Conservation (phyloP, 805 yeast genomes). For the Cyberlindnera maritima region DNA sequence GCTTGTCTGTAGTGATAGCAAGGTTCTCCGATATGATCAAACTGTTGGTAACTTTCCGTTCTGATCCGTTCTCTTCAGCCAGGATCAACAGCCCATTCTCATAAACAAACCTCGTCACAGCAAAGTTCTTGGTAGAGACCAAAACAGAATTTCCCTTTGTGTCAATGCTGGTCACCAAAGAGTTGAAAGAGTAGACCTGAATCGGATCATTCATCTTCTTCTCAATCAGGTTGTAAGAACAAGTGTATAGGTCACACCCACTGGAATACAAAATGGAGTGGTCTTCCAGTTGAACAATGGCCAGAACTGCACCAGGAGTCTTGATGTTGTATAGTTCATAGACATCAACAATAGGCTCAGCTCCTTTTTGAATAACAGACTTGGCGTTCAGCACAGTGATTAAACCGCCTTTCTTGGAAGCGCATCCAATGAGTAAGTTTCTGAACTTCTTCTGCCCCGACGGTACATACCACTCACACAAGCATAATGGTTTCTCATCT, state of each 20-base stretch:
- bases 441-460: slow-evolving; percentile 20
- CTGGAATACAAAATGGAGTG: slow-evolving; percentile 20
- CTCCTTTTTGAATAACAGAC: slow-evolving; percentile 2
- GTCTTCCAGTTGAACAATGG: slow-evolving; percentile 19
- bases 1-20: slow-evolving; percentile 22
- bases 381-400: slow-evolving; percentile 23
- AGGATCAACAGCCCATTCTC: slow-evolving; percentile 15
- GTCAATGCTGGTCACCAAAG: slow-evolving; percentile 23
- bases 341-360: slow-evolving; percentile 11
- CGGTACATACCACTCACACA: slow-evolving; percentile 36
- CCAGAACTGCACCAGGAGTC: slow-evolving; percentile 24
- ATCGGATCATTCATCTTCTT: slow-evolving; percentile 19
- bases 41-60: slow-evolving; percentile 22
- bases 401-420: slow-evolving; percentile 20
- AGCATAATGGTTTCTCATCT: slow-evolving; percentile 29
- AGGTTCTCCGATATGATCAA: slow-evolving; percentile 12
- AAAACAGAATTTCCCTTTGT: slow-evolving; percentile 21
- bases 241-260: slow-evolving; percentile 13
- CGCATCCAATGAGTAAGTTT: slow-evolving; percentile 35
- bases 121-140: slow-evolving; percentile 30
- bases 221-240: slow-evolving; percentile 14
- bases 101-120: slow-evolving; percentile 23
- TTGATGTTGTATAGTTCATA: slow-evolving; percentile 18
- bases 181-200: slow-evolving; percentile 7
- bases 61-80: slow-evolving; percentile 19